Evolutionary conservation across 495 filamentous ascomycete species (phyloP), one percentile per base, ranked within the genome.

Genomic region (Podospora tetraspora): DNA sequence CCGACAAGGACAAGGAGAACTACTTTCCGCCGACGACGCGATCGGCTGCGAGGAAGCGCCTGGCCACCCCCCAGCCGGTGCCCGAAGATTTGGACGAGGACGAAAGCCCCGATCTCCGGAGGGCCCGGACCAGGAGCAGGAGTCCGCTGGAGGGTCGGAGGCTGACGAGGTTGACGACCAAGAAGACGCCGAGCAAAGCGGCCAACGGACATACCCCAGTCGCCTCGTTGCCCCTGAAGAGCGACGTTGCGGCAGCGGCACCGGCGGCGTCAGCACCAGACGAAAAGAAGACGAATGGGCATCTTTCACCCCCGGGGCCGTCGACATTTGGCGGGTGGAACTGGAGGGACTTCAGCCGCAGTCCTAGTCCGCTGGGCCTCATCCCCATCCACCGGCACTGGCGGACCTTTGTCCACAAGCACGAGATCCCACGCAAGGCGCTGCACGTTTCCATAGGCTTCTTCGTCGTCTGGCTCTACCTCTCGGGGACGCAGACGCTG

Each of bases 361-460:
- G 91, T 66, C 95, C 95, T 3, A 93, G 90, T 66, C 95, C 95
- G 5, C 84, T 99, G 16, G 95, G 96, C 22, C 85, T 99, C 7
- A 99, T 99, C 68, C 95, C 95, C 24, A 93, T 98, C 72, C 95
- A 99, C 76, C 83, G 86, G 60, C 84, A 87, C 71, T 93, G 89
- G 83, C 81, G 88, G 68, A 85, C 81, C 6, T 88, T 93, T 66
- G 88, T 91, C 72, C 90, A 93, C 80, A 86, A 86, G 68, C 90
- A 93, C 73, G 90, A 93, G 75, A 86, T 93, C 32, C 90, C 90
- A 25, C 86, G 90, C 69, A 93, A 93, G 75, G 78, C 84, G 32
- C 83, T 93, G 52, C 90, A 99, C 78, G 92, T 98, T 66, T 97
- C 92, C 43, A 98, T 99, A 79, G 95, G 95, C 60, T 98, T 98